These are phyloP conservation scores for Aspergillus sp. DNA, from an alignment of 2,329 filamentous ascomycete species.

Conservation along the genomic window DNA sequence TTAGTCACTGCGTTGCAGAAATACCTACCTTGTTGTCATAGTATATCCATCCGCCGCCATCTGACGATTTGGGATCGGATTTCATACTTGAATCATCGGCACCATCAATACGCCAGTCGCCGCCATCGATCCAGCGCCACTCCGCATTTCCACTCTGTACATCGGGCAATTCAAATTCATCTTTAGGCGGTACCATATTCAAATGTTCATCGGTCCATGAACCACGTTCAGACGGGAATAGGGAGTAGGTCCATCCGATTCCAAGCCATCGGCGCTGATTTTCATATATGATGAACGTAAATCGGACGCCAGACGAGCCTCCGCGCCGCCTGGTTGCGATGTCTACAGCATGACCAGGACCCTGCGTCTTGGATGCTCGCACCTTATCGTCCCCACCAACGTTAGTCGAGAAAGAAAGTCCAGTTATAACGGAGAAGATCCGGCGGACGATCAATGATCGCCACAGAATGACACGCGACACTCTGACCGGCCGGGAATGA, in stretches of 20 bases:
- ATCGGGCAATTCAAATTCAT: conserved; percentile 65
- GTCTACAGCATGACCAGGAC: conserved; percentile 43
- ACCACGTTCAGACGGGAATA: conserved; percentile 84
- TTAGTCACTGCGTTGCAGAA: not conserved
- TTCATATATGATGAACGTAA: conserved; percentile 94
- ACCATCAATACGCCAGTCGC: conserved; percentile 83
- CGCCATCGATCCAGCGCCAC: conserved; percentile 80
- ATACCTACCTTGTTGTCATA: conserved; percentile 85
- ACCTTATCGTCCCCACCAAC: conserved; percentile 11
- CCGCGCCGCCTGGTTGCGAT: conserved; percentile 41
- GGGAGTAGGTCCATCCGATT: conserved; percentile 85
- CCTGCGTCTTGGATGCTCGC: conserved; percentile 27
- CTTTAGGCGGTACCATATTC: conserved; percentile 70
- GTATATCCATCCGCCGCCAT: conserved; percentile 86
- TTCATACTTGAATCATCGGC: conserved; percentile 35
- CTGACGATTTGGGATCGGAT: conserved; percentile 34
- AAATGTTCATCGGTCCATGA: conserved; percentile 96
- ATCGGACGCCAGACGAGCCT: conserved; percentile 73
- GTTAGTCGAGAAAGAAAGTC: conserved; percentile 59
- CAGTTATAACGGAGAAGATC: conserved; percentile 69
- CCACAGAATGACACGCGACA: conserved; percentile 86
- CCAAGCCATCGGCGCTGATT: conserved; percentile 95
- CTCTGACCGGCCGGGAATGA: conserved; percentile 82
- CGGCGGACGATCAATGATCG: conserved; percentile 71
- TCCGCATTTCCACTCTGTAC: conserved; percentile 59